Evolutionary conservation across 2,329 filamentous ascomycete species (phyloP).

Genomic region (Fusarium praegraminearum): DNA sequence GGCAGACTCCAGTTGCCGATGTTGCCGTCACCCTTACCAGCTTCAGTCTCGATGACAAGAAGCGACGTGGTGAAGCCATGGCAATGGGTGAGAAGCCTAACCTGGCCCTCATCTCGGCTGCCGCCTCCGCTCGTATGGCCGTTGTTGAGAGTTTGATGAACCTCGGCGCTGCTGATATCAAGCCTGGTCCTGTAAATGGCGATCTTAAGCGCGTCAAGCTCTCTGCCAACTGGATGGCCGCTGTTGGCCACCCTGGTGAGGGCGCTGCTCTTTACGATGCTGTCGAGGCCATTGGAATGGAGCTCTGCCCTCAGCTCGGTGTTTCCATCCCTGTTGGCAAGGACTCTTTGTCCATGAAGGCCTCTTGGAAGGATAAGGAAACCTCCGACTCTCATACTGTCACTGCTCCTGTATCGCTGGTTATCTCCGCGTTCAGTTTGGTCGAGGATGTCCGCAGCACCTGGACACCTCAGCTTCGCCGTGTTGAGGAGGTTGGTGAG

Average conservation of each 20-base stretch:
- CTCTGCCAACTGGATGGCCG: constrained; percentile 99
- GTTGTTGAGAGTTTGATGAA: constrained; percentile 96
- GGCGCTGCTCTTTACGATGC: constrained; percentile 93
- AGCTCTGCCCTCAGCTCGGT: constrained; percentile 89
- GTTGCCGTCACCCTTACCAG: constrained; percentile 92
- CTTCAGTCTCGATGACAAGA: constrained; percentile 72
- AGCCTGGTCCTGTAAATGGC: constrained; percentile 59
- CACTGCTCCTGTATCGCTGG: constrained; percentile 89
- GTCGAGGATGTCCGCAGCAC: constrained; percentile 86
- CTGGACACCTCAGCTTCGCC: constrained; percentile 91
- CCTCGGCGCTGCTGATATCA: constrained; percentile 79
- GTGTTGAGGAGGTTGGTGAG: constrained; percentile 88
- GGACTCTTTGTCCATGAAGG: constrained; percentile 99
- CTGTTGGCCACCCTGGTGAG: constrained; percentile 92
- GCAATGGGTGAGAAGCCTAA: constrained; percentile 94
- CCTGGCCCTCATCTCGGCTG: constrained; percentile 88
- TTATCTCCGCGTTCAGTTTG: constrained; percentile 90
- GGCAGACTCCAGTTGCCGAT: constrained; percentile 94
- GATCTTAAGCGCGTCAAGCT: constrained; percentile 84
- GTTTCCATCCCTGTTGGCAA: constrained; percentile 97
- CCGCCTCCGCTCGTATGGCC: constrained; percentile 94
- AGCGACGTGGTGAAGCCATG: constrained; percentile 93
- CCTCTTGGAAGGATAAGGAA: constrained; percentile 84
- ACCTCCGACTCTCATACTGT: constrained; percentile 81
- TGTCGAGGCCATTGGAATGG: constrained; percentile 91